phyloP scores from a whole-genome alignment of 202 grass and related monocot genomes.

The Cymbopogon flexuosus region DNA sequence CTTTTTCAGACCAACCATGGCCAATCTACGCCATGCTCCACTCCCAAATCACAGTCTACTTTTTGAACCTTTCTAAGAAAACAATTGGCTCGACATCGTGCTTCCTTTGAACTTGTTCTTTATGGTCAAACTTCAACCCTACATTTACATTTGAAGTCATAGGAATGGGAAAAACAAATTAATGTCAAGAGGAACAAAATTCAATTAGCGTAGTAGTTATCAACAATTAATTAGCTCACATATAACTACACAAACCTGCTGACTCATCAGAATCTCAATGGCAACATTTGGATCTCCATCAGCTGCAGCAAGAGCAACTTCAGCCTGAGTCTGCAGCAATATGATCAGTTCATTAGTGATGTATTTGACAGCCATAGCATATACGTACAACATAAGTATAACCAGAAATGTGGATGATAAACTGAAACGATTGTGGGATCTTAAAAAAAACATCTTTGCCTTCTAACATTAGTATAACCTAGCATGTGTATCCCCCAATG shows the following conservation, averaged over 20 bases:
- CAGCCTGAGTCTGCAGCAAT: constrained; percentile 70
- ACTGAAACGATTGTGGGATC: not conserved
- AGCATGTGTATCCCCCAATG: not conserved
- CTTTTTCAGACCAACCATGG: not conserved
- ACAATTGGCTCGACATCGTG: not conserved
- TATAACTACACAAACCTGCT: constrained; percentile 52
- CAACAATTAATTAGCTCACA: not conserved
- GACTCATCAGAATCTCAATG: constrained; percentile 93
- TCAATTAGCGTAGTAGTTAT: not conserved
- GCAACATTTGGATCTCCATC: constrained; percentile 93
- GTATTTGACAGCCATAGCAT: not conserved
- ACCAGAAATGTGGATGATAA: not conserved
- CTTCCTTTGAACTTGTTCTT: constrained; percentile 2
- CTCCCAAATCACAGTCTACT: not conserved
- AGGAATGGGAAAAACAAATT: not conserved
- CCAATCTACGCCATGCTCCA: constrained; percentile 5
- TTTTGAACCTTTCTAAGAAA: constrained; percentile 17
- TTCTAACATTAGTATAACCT: not conserved
- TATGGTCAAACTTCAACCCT: constrained; percentile 34
- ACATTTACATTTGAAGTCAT: constrained; percentile 12
- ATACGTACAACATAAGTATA: not conserved
- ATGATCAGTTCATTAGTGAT: constrained; percentile 14
- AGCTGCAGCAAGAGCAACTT: constrained; percentile 91
- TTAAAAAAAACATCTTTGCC: not conserved
- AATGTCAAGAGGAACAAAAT: not conserved